Evolutionary conservation across 371 early-diverging fungal genomes (phyloP).

Genomic region (Phascolomyces articulosus): DNA sequence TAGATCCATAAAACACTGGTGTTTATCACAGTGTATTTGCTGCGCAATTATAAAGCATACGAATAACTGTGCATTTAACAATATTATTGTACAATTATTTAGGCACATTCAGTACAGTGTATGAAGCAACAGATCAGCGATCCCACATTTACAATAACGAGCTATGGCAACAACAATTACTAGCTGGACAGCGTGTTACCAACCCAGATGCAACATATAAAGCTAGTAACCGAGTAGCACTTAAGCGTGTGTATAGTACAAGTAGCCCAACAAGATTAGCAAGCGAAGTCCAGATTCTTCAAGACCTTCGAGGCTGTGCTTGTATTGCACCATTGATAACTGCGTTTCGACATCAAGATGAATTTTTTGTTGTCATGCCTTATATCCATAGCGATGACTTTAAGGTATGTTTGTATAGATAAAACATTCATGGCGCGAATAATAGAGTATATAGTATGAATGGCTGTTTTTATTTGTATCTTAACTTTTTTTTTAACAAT

Average conservation of each 20-base stretch:
- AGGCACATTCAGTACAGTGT: conserved; percentile 97
- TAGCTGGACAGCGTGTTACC: conserved; percentile 10
- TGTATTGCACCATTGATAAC: conserved; percentile 83
- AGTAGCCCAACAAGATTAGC: conserved; percentile 86
- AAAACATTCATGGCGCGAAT: no score
- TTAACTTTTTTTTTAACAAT: conserved; percentile 7
- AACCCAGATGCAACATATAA: conserved; percentile 14
- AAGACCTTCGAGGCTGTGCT: conserved; percentile 61
- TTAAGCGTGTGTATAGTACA: conserved; percentile 92
- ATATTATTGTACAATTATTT: not conserved
- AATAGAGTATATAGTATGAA: no score
- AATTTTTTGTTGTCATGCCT: conserved; percentile 88
- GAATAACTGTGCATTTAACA: no score
- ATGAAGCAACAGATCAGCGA: conserved; percentile 86
- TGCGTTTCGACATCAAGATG: conserved; percentile 82
- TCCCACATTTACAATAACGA: conserved; percentile 72
- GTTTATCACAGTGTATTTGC: no score
- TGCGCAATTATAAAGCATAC: no score
- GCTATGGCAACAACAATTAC: conserved; percentile 49
- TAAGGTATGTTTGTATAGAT: no score
- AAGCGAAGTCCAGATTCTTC: conserved; percentile 87
- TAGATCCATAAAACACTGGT: not conserved
- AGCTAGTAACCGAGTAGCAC: conserved; percentile 64
- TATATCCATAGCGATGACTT: conserved; percentile 90
- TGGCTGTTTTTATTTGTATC: not conserved